These are phyloP conservation scores for Lathyrus sativus DNA, from an alignment of 306 rosid species.

Conservation along the genomic window DNA sequence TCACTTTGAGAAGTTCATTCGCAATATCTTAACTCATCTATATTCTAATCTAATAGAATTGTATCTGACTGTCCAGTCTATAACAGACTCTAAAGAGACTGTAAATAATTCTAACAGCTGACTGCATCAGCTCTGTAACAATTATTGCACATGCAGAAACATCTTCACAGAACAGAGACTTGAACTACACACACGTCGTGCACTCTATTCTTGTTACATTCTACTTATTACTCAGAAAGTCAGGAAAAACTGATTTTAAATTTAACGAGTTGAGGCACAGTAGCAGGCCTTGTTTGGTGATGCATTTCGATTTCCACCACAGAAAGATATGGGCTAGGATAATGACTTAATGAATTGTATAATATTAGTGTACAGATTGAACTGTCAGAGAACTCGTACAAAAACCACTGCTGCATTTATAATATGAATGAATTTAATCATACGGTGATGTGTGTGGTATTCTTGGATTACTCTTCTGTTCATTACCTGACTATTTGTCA, in stretches of 20 bases:
- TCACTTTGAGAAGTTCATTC: neutral
- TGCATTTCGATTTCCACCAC: conserved; percentile 5
- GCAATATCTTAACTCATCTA: conserved; percentile 5
- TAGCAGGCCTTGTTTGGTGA: conserved; percentile 4
- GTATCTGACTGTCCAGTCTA: neutral
- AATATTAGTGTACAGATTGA: conserved; percentile 16
- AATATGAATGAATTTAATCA: conserved; percentile 14
- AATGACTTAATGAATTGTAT: neutral
- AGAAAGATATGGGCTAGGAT: neutral
- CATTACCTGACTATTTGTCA: conserved; percentile 40
- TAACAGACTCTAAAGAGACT: neutral
- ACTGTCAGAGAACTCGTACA: conserved; percentile 28
- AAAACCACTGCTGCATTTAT: conserved; percentile 26
- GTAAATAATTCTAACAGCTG: neutral
- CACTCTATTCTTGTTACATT: neutral
- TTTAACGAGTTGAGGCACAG: conserved; percentile 20
- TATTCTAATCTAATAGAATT: conserved; percentile 1
- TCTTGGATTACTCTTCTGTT: conserved; percentile 31
- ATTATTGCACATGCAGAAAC: conserved; percentile 5
- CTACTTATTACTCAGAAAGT: neutral
- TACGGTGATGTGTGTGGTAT: conserved; percentile 15
- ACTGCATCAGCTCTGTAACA: neutral
- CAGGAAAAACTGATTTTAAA: neutral
- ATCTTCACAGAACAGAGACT: conserved; percentile 13
- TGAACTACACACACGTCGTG: neutral